phyloP scores from a whole-genome alignment of 192 early-diverging fungal species.

The Linnemannia hyalina region DNA sequence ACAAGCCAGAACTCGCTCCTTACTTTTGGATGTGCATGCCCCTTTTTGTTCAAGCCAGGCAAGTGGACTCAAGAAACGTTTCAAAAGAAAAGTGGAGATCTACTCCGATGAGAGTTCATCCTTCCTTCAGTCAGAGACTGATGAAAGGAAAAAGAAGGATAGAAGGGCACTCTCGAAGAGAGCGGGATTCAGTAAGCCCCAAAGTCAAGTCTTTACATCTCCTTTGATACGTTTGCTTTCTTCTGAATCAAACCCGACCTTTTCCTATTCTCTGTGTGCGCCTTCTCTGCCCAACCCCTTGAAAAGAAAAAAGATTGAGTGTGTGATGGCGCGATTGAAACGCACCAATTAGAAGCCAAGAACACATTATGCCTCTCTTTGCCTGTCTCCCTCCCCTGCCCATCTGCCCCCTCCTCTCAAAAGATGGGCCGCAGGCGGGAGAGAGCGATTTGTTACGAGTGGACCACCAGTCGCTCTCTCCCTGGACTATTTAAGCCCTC shows the following conservation, averaged over 20 bases:
- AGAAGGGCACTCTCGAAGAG: not conserved
- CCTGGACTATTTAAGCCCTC: not conserved
- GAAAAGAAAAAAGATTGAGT: slow-evolving; percentile 1
- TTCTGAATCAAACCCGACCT: not conserved
- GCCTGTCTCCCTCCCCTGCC: not conserved
- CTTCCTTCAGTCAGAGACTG: not conserved
- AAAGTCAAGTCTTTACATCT: not conserved
- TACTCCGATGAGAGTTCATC: too few species aligned
- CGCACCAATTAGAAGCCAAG: slow-evolving; percentile 37
- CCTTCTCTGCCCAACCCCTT: not conserved
- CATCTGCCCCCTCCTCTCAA: too few species aligned
- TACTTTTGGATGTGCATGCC: not conserved
- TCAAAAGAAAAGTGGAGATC: too few species aligned
- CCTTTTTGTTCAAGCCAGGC: not conserved
- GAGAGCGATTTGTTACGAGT: not conserved
- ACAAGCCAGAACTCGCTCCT: not conserved
- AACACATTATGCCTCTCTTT: not conserved
- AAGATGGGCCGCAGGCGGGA: too few species aligned
- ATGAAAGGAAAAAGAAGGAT: not conserved
- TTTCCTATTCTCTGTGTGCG: not conserved
- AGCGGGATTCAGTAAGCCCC: not conserved
- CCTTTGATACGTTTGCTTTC: not conserved
- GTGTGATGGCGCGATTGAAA: slow-evolving; percentile 8
- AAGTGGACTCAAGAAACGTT: not conserved
- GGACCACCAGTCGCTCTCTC: not conserved